These are phyloP conservation scores for Colletotrichum sp. DNA, from an alignment of 2,329 filamentous ascomycete species.

Conservation along the genomic window DNA sequence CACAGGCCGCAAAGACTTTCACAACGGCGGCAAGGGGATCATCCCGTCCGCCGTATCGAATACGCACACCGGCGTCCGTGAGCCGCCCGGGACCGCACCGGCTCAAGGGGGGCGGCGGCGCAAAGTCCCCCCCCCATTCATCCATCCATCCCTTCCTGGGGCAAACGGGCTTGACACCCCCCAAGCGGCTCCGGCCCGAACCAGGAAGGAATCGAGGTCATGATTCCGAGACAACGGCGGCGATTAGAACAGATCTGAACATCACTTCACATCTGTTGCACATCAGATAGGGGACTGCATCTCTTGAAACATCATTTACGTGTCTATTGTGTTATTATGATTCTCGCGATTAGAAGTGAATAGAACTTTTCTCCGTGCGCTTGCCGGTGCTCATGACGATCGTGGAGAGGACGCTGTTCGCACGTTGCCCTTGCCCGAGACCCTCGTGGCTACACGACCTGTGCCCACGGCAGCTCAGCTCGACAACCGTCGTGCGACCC, in stretches of 20 bases:
- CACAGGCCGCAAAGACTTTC: neutral
- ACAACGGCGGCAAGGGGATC: neutral
- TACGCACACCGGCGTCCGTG: neutral
- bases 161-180: neutral
- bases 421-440: neutral
- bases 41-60: neutral
- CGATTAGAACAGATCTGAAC: neutral
- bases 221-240: neutral
- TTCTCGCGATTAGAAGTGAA: neutral
- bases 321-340: neutral
- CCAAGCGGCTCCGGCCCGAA: neutral
- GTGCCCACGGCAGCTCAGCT: neutral
- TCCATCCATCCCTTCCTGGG: neutral
- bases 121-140: neutral
- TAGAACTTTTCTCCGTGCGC: neutral
- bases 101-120: neutral
- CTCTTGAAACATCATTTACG: neutral
- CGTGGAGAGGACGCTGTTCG: neutral
- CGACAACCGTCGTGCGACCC: neutral
- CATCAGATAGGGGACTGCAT: neutral
- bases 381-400: neutral
- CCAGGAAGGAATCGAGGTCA: neutral
- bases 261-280: neutral
- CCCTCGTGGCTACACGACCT: neutral
- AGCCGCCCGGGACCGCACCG: neutral